Conservation (phyloP, 23 red algal genomes). For the Gracilaria domingensis region DNA sequence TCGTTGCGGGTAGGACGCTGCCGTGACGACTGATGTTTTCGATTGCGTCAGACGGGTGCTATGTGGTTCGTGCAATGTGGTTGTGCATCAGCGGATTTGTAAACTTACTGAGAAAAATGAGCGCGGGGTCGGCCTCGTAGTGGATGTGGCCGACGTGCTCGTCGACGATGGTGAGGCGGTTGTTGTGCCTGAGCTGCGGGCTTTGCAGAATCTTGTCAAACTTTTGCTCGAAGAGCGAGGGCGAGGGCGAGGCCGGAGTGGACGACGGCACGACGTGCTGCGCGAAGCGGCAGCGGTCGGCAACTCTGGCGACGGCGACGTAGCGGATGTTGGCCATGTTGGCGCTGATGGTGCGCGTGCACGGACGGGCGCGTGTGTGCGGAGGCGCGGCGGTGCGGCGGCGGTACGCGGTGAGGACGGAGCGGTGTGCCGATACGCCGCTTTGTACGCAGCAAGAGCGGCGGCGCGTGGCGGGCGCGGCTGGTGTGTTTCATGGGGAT, state of each 20-base stretch:
- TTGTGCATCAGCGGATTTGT: too few relatives aligned
- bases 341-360: too few relatives aligned
- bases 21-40: constrained; percentile 43
- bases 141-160: constrained; percentile 78
- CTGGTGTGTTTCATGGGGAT: too few relatives aligned
- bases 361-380: too few relatives aligned
- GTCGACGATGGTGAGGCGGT: constrained; percentile 76
- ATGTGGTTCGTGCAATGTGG: too few relatives aligned
- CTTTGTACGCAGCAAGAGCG: too few relatives aligned
- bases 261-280: not conserved
- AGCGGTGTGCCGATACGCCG: too few relatives aligned
- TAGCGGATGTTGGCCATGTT: constrained; percentile 36
- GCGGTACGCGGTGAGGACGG: too few relatives aligned
- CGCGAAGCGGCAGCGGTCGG: constrained; percentile 59
- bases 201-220: constrained; percentile 62
- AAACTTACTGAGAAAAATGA: constrained; percentile 65
- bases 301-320: constrained; percentile 53
- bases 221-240: constrained; percentile 33
- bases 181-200: constrained; percentile 56
- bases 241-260: not conserved
- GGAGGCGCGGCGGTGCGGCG: too few relatives aligned
- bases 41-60: not conserved
- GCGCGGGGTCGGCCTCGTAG: constrained; percentile 76
- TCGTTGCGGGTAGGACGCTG: constrained; percentile 77
- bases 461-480: too few relatives aligned